These are phyloP conservation scores for Laguncularia racemosa DNA, from an alignment of 345 rosid species.

Conservation along the genomic window DNA sequence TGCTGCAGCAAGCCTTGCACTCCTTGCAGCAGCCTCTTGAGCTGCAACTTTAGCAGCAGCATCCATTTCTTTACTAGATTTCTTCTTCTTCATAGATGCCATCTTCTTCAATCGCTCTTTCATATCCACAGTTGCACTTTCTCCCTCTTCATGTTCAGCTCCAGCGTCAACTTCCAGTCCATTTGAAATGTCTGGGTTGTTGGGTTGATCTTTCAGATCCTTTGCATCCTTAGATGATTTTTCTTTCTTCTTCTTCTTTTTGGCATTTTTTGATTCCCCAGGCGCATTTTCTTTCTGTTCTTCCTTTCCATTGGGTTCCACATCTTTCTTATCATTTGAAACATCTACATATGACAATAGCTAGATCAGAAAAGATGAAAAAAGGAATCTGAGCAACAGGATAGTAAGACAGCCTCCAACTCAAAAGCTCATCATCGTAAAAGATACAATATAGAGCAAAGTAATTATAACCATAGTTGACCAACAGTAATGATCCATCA, in stretches of 20 bases:
- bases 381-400: neutral
- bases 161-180: conserved; percentile 24
- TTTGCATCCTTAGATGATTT: conserved; percentile 30
- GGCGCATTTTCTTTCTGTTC: conserved; percentile 39
- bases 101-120: conserved; percentile 54
- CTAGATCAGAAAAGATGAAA: neutral
- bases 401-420: neutral
- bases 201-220: conserved; percentile 35
- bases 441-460: no score
- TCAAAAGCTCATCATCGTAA: neutral
- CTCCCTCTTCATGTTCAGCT: conserved; percentile 29
- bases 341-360: conserved; percentile 19
- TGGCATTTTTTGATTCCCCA: conserved; percentile 46
- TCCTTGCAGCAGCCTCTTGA: conserved; percentile 66
- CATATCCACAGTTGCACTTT: conserved; percentile 35
- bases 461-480: no score
- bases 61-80: conserved; percentile 52
- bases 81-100: conserved; percentile 53
- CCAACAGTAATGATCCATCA: no score
- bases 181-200: conserved; percentile 12
- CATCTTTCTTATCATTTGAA: conserved; percentile 35
- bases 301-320: conserved; percentile 26
- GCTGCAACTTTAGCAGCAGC: conserved; percentile 65
- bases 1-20: conserved; percentile 65
- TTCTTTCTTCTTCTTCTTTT: conserved; percentile 62